Conservation (phyloP, 306 rosid genomes). For the Vigna hirtella region DNA sequence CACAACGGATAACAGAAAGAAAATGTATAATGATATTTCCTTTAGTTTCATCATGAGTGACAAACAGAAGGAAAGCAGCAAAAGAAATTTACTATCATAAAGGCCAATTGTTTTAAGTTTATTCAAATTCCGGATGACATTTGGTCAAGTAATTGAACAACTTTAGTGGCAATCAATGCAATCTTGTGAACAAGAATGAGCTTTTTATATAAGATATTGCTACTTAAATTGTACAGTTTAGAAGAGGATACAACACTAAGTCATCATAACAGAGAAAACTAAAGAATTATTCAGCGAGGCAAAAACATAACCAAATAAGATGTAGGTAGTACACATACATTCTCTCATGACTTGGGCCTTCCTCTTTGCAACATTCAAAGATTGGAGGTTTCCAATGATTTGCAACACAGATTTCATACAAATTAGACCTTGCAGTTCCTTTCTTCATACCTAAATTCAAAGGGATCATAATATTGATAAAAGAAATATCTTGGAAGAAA, state of each 20-base stretch:
- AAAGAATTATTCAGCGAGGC: neutral
- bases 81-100: slow-evolving; percentile 27
- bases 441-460: slow-evolving; percentile 51
- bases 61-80: neutral
- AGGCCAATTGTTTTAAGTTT: slow-evolving; percentile 5
- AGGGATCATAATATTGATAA: neutral
- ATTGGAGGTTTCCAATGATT: slow-evolving; percentile 66
- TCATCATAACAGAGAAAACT: neutral
- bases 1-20: neutral
- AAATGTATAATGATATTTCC: slow-evolving; percentile 12
- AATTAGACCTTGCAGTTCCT: slow-evolving; percentile 54
- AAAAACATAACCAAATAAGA: neutral
- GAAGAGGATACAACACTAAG: neutral
- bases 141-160: neutral
- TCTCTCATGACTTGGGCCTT: slow-evolving; percentile 68
- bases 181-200: slow-evolving; percentile 8
- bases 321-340: slow-evolving; percentile 50
- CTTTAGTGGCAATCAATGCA: slow-evolving; percentile 9
- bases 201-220: neutral
- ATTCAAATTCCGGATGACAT: neutral
- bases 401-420: slow-evolving; percentile 65
- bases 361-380: slow-evolving; percentile 74
- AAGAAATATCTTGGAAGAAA: neutral
- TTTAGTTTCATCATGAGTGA: slow-evolving; percentile 19
- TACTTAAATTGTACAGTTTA: neutral